A percentile compares a stretch with the other conserved stretches of the same genome.
phyloP scores from a whole-genome alignment of 1,284 basidiomycete species.

The Malassezia cuniculi region DNA sequence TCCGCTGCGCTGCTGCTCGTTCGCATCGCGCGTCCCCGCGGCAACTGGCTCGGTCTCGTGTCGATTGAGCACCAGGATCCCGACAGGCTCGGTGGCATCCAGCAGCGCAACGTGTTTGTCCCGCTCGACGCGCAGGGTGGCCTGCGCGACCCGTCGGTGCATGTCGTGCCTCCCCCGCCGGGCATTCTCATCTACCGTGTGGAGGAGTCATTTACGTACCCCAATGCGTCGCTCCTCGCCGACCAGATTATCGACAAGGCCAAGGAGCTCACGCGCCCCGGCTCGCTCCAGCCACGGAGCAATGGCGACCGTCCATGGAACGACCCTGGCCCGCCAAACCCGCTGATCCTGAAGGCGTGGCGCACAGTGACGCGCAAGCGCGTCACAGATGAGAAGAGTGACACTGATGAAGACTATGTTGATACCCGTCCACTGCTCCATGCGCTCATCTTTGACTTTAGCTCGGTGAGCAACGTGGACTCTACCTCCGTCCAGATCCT shows the following conservation, averaged over 20 bases:
- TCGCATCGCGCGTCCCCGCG: constrained; percentile 79
- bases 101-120: constrained; percentile 58
- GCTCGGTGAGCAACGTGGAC: constrained; percentile 55
- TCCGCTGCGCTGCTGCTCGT: constrained; percentile 74
- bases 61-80: constrained; percentile 45
- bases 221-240: constrained; percentile 72
- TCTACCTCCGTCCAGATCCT: constrained; percentile 81
- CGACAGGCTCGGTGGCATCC: constrained; percentile 3
- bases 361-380: constrained; percentile 20
- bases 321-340: constrained; percentile 54
- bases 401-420: constrained; percentile 19
- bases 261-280: constrained; percentile 63
- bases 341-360: constrained; percentile 17
- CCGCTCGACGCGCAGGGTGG: constrained; percentile 55
- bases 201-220: constrained; percentile 86
- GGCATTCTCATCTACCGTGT: constrained; percentile 85
- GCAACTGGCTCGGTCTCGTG: constrained; percentile 75
- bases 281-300: constrained; percentile 34
- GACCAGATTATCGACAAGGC: constrained; percentile 67
- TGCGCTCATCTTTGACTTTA: constrained; percentile 84
- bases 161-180: constrained; percentile 64
- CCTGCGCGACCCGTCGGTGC: constrained; percentile 59
- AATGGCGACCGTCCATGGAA: constrained; percentile 77
- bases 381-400: constrained; percentile 43
- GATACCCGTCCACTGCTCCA: constrained; percentile 57